Base-by-base conservation (phyloP, 257 asterid species). In the Striga asiatica region DNA sequence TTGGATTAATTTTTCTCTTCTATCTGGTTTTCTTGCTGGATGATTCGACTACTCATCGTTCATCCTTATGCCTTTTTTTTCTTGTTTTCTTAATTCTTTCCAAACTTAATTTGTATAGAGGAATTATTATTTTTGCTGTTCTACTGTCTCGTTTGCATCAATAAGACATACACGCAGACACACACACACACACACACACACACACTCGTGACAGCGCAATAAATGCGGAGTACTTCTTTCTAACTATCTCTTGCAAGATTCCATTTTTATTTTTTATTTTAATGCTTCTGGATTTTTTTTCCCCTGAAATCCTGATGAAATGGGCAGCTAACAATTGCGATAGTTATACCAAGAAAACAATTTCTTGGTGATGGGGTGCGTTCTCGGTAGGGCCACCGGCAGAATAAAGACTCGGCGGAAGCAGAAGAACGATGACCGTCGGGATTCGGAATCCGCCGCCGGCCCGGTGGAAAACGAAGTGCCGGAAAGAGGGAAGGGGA, bases 291-390 rank as follows among this genome's bases (percentile, higher is more conserved):
- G 6, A 41, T n/a, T 2, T 21, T 8, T n/a, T n/a, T n/a, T n/a
- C n/a, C n/a, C n/a, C n/a, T 20, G 54, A 56, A 42, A 3, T 65
- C 39, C 13, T 5, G 43, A 27, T 56, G 62, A 46, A 60, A 55
- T 65, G 75, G 52, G 66, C 58, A 32, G 60, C 50, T 17, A 58
- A 20, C 41, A 11, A 23, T 61, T 46, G 3, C 13, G 48, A 39
- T 39, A 34, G 47, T 20, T 62, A 41, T 41, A 2, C 3, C 19
- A 12, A 5, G 7, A 41, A 6, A 16, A 2, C 7, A 13, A 41
- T 65, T 41, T 25, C 23, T 58, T 23, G 41, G 62, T 48, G 37
- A 83, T 83, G 94, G 94, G 94, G 25, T 83, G 94, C 56, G 84
- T 83, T 37, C 65, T 80, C 12, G 78, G 76, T 4, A 80, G 67